A percentile compares a stretch with the other conserved stretches of the same genome.
These are phyloP conservation scores for Phytophthora sp. DNA, from an alignment of 352 stramenopile species.

Conservation along the genomic window DNA sequence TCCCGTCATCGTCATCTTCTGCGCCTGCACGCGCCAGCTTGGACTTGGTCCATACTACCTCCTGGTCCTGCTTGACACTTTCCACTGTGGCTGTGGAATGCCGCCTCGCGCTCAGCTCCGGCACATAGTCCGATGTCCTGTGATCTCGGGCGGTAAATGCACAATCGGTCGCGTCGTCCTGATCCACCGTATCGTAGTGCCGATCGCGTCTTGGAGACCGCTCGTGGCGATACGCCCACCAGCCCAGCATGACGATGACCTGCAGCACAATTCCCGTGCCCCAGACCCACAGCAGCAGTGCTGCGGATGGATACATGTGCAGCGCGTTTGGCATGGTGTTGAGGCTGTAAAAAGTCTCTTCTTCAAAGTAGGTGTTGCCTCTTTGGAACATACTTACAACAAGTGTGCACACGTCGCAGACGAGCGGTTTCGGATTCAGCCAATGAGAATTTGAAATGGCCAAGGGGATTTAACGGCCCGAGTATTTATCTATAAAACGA, in stretches of 20 bases:
- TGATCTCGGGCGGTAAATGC: slow-evolving; percentile 13
- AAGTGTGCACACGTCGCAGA: slow-evolving; percentile 41
- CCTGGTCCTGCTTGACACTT: slow-evolving; percentile 9
- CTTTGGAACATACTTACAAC: background rate
- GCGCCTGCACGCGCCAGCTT: slow-evolving; percentile 24
- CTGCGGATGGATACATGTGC: slow-evolving; percentile 51
- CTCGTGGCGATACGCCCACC: slow-evolving; percentile 32
- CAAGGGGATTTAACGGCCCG: too few relatives aligned
- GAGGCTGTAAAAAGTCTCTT: background rate
- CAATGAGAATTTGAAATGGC: slow-evolving; percentile 18
- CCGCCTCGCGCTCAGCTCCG: slow-evolving; percentile 20
- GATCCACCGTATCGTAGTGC: slow-evolving; percentile 13
- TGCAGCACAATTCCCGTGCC: slow-evolving; percentile 34
- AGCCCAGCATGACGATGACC: slow-evolving; percentile 38
- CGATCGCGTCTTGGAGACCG: background rate
- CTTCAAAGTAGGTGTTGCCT: slow-evolving; percentile 18
- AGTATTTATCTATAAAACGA: too few relatives aligned
- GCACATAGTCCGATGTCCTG: slow-evolving; percentile 26
- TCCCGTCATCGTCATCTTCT: slow-evolving; percentile 30
- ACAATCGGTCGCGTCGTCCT: slow-evolving; percentile 18
- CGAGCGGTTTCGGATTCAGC: slow-evolving; percentile 1
- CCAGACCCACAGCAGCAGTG: slow-evolving; percentile 42
- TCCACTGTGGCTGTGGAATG: slow-evolving; percentile 19
- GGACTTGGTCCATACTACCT: background rate
- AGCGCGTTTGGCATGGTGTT: slow-evolving; percentile 40